phyloP scores from a whole-genome alignment of 805 yeast species.

The Wickerhamiella kurtzmanii region DNA sequence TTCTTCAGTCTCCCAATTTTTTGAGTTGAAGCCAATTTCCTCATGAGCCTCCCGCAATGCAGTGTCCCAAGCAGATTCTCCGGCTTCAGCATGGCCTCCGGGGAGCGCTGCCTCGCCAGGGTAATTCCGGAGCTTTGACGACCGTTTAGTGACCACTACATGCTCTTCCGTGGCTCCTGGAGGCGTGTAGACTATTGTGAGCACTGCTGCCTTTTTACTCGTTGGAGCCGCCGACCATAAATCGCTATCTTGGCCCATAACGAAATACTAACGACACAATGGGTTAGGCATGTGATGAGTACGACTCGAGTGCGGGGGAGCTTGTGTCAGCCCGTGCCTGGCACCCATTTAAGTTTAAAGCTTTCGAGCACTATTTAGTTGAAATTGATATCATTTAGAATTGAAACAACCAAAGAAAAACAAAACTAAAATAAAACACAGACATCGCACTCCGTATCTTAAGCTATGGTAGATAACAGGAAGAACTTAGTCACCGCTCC shows the following conservation, averaged over 20 bases:
- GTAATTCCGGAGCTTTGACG: neutral
- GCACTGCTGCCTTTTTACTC: neutral
- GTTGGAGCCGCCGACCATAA: neutral
- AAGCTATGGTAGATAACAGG: too few species aligned
- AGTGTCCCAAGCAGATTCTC: neutral
- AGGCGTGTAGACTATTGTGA: neutral
- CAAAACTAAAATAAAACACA: neutral
- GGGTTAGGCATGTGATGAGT: too few species aligned
- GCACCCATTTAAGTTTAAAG: too few species aligned
- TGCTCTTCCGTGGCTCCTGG: neutral
- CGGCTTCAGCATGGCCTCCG: slow-evolving; percentile 1
- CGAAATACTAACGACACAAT: too few species aligned
- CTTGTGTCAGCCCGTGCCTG: neutral
- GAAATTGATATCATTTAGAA: too few species aligned
- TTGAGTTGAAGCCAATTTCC: neutral
- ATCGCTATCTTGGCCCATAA: neutral
- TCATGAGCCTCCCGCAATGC: slow-evolving; percentile 1
- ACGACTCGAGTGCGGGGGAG: too few species aligned
- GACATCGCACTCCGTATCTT: too few species aligned
- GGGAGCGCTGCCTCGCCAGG: slow-evolving; percentile 2
- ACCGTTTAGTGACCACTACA: neutral
- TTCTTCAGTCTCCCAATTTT: neutral
- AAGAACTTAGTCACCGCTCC: neutral
- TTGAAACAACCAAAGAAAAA: neutral
- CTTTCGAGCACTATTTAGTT: too few species aligned